Conservation (phyloP, 306 rosid species). For the Begonia fuchsioides region DNA sequence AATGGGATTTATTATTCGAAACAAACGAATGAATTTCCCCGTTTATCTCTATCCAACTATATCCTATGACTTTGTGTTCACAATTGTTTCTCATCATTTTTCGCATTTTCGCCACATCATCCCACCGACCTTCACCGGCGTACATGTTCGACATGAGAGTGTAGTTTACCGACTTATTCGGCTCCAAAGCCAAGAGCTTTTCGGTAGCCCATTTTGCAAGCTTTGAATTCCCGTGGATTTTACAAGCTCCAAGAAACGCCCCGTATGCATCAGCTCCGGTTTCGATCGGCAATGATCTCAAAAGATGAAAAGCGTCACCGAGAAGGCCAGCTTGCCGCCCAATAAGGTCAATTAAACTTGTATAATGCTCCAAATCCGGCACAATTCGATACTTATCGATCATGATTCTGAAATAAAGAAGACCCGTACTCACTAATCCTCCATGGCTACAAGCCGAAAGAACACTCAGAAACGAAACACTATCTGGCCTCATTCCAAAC, state of each 20-base stretch:
- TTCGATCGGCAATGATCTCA: conserved; percentile 37
- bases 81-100: conserved; percentile 23
- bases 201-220: conserved; percentile 52
- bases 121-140: conserved; percentile 55
- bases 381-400: conserved; percentile 21
- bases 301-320: conserved; percentile 39
- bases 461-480: conserved; percentile 48
- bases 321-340: conserved; percentile 61
- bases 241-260: conserved; percentile 70
- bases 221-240: conserved; percentile 32
- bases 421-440: conserved; percentile 38
- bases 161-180: conserved; percentile 39
- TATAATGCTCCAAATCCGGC: conserved; percentile 46
- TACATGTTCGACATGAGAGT: conserved; percentile 45
- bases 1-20: conserved; percentile 37
- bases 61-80: conserved; percentile 37
- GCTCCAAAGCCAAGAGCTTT: conserved; percentile 37
- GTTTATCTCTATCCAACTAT: conserved; percentile 55
- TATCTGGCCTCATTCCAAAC: conserved; percentile 37
- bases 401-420: conserved; percentile 51
- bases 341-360: conserved; percentile 56
- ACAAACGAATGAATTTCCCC: conserved; percentile 35
- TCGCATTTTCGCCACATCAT: conserved; percentile 38
- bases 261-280: conserved; percentile 32
- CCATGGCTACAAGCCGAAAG: conserved; percentile 65